Evolutionary conservation across 164 flowering plant species (phyloP), one percentile per base, ranked within the genome.

Genomic region (Vitis labrusca): DNA sequence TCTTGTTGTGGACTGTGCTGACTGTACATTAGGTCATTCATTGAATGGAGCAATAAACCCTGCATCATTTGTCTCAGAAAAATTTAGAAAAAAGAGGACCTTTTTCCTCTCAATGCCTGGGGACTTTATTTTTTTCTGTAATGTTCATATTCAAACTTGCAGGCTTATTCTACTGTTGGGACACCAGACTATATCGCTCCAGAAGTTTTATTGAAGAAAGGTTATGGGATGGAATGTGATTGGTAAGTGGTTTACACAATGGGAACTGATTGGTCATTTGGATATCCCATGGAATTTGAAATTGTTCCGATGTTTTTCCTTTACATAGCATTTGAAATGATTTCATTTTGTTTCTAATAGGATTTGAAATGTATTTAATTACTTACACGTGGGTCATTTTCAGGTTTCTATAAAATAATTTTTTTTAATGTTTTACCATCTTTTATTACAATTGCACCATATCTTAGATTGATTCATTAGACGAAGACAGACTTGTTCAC

Each of bases 111-210:
- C 17, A 65, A 47, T 65, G 48, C 48, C 37, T 53, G 49, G 58
- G 19, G 44, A 37, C 7, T 37, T 37, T 53, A 56, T 60, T 13
- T 49, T 16, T 13, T 23, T 64, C 67, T 47, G 5, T 10, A 50
- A 47, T 23, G 1, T 37, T 1, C 61, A 11, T 67, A 50, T 72
- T 64, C 59, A 44, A 49, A 16, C 16, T n/a, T 82, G 75, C 86
- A 89, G 94, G 94, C 94, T 58, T 89, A 85, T 73, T 89, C 94
- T 14, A 89, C 94, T 73, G 94, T 89, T 74, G 94, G 94, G 50
- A 89, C 92, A 54, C 94, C 94, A 17, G 92, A 89, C 65, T 89
- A 89, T 64, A 88, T 89, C 77, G 92, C 94, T 76, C 94, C 94
- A 56, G 94, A 89, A 77, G 94, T 89, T 73, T 75, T 89, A 9